A percentile compares a stretch with the other conserved stretches of the same genome.
phyloP scores from a whole-genome alignment of 2,329 filamentous ascomycete genomes.

The Periconia digitata region DNA sequence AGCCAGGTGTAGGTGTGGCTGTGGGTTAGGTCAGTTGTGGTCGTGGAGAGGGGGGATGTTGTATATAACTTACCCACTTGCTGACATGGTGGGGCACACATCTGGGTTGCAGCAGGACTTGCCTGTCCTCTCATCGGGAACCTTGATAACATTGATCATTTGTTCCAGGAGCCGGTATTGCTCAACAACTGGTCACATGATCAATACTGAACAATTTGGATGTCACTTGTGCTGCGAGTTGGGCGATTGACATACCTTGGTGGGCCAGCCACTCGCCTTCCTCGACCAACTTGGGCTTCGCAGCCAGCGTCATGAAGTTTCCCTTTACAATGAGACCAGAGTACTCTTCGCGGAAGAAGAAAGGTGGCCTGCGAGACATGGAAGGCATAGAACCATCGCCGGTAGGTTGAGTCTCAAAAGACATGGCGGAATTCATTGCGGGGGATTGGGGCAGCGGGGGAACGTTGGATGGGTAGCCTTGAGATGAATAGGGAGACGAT shows the following conservation, averaged over 20 bases:
- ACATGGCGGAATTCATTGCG: constrained; percentile 53
- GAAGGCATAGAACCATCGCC: constrained; percentile 37
- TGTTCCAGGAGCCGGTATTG: constrained; percentile 87
- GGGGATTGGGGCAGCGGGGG: constrained; percentile 41
- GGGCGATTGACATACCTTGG: constrained; percentile 65
- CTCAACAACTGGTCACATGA: constrained; percentile 70
- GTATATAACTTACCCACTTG: constrained; percentile 71
- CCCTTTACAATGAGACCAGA: constrained; percentile 91
- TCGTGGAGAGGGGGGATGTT: background rate
- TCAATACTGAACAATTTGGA: constrained; percentile 15
- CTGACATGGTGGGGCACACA: constrained; percentile 89
- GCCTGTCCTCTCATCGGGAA: constrained; percentile 75
- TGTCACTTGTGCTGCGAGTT: background rate
- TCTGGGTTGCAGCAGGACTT: constrained; percentile 79
- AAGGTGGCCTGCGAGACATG: constrained; percentile 66
- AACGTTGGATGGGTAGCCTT: constrained; percentile 32
- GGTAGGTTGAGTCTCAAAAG: constrained; percentile 63
- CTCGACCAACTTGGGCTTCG: constrained; percentile 89
- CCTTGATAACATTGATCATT: constrained; percentile 85
- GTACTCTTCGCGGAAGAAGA: constrained; percentile 75
- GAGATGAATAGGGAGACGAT: constrained; percentile 29
- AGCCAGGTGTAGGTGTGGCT: constrained; percentile 97
- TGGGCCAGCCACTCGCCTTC: constrained; percentile 95
- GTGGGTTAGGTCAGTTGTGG: constrained; percentile 12
- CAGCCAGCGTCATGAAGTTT: constrained; percentile 95